Evolutionary conservation across 139 green algal genomes (phyloP).

Genomic region (Pleodorina starrii): DNA sequence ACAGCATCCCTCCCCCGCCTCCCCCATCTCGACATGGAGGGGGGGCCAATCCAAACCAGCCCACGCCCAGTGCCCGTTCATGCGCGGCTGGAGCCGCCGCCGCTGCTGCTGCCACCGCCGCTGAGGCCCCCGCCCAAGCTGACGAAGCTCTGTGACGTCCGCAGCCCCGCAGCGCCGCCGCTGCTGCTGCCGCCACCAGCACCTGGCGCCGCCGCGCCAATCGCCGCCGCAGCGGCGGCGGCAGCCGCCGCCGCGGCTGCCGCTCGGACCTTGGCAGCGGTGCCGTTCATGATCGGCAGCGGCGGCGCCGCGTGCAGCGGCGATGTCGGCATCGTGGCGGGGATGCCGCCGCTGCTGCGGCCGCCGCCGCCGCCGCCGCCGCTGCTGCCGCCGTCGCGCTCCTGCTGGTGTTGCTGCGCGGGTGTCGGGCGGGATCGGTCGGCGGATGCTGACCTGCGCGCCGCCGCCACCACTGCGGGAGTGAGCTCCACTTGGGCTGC

Average conservation of each 20-base stretch:
- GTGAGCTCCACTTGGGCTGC: slow-evolving; percentile 56
- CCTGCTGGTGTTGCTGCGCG: neutral
- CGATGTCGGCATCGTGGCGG: neutral
- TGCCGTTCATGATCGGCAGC: slow-evolving; percentile 48
- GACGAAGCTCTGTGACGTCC: neutral
- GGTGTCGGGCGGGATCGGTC: neutral
- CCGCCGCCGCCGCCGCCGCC: neutral
- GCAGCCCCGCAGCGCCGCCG: neutral
- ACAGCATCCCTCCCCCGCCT: no score
- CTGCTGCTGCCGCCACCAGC: neutral
- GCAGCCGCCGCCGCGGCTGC: slow-evolving; percentile 1
- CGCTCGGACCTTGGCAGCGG: slow-evolving; percentile 39
- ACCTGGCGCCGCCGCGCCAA: neutral
- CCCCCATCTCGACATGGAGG: no score
- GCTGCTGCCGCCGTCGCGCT: neutral
- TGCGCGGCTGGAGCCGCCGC: neutral
- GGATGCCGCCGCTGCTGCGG: neutral
- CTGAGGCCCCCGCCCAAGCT: neutral
- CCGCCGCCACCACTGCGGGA: neutral
- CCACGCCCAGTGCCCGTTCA: no score
- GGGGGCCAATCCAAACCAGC: no score
- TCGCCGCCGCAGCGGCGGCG: neutral
- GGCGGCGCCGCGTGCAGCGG: neutral
- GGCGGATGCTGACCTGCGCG: neutral
- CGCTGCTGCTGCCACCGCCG: neutral